Base-by-base conservation (phyloP, 495 filamentous ascomycete genomes). In the Pyrenula aspistea region DNA sequence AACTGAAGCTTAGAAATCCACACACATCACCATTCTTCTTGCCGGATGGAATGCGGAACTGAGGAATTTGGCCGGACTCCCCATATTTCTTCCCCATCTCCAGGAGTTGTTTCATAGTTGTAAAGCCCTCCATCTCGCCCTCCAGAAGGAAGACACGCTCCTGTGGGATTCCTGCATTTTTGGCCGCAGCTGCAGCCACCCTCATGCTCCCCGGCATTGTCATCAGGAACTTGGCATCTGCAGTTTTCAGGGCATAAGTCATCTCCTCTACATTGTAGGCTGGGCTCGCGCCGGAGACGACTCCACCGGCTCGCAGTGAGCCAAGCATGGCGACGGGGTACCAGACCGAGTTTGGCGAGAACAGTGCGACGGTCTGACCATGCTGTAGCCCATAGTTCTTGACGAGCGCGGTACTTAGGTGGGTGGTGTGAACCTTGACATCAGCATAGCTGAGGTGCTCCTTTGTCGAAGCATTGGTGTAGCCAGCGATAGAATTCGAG, bases 221-320 rank as follows among this genome's bases (percentile, higher is more conserved):
- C 69, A 83, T 78, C 15, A 85, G 62, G 57, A 80, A 78, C 57
- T 75, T 78, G 0, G 78, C 77, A 19, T 75, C 64, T 1, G 71
- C 74, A 0, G 69, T 80, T 58, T 76, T 69, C 0, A 84, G 70
- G 2, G 80, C 79, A 63, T 83, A 81, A 1, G 74, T 73, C 79
- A 84, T 84, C 57, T 85, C 81, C 22, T 83, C 79, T 19, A 81
- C 63, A 36, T 78, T 82, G 56, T 83, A 84, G 2, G 77, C 80
- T 0, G 82, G 82, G 0, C 72, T 77, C 1, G 79, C 78, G 3
- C 80, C 80, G 0, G 77, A 79, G 0, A 83, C 73, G 10, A 79
- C 66, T 2, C 75, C 79, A 1, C 64, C 78, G 72, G 47, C 75
- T 4, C 78, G 70, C n/a, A 77, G 61, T 4, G 74, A 71, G 2